These are phyloP conservation scores for Lactarius akahatsu DNA, from an alignment of 768 basidiomycete genomes.

Conservation along the genomic window DNA sequence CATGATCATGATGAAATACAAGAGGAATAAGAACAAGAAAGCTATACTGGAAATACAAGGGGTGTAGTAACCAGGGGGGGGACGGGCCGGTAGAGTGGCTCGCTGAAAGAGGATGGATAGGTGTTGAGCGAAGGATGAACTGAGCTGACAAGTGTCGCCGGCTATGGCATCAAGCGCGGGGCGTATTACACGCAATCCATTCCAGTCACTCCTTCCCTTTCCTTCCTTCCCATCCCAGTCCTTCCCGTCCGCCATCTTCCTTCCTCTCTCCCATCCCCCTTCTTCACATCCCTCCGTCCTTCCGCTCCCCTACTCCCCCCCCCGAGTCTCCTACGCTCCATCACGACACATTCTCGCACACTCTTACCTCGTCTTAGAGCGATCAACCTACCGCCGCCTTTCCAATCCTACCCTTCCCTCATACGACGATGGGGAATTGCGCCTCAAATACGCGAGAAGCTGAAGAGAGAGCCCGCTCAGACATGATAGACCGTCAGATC, in stretches of 20 bases:
- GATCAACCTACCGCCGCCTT: neutral
- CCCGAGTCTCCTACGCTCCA: neutral
- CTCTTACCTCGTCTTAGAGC: neutral
- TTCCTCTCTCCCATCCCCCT: neutral
- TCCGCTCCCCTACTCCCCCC: neutral
- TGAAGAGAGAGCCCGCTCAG: conserved; percentile 60
- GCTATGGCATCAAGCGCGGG: neutral
- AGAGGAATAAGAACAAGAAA: neutral
- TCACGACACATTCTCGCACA: too few relatives aligned
- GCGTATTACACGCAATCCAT: neutral
- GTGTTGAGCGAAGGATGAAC: neutral
- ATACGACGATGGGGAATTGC: conserved; percentile 61
- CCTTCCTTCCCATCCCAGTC: neutral
- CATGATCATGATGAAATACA: neutral
- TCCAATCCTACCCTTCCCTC: neutral
- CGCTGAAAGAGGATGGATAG: too few relatives aligned
- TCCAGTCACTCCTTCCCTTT: neutral
- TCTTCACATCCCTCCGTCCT: neutral
- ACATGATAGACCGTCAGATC: conserved; percentile 77
- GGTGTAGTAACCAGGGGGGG: conserved; percentile 1
- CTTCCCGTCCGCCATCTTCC: neutral
- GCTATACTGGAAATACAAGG: neutral
- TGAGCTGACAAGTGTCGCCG: conserved; percentile 1
- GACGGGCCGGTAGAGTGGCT: neutral
- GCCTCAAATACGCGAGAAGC: conserved; percentile 55